Conservation (phyloP, 352 stramenopile species). For the Pythium pectinolyticum region DNA sequence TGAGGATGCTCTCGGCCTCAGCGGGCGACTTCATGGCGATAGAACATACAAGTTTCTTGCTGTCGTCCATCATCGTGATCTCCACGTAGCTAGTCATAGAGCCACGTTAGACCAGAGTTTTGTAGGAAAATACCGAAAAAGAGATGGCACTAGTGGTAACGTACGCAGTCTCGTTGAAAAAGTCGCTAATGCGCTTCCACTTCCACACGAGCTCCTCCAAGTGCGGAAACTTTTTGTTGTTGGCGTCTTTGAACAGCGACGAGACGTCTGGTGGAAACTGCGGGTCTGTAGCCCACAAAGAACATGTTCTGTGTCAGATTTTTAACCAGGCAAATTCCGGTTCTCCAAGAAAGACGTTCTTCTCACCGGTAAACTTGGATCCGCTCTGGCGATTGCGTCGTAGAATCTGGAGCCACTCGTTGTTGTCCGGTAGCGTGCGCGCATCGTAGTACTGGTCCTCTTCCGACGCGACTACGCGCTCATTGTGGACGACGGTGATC, state of each 20-base stretch:
- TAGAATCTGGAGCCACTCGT: slow-evolving; percentile 74
- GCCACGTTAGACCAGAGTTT: background rate
- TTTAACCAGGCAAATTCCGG: background rate
- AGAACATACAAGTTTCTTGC: slow-evolving; percentile 77
- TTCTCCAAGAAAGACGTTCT: background rate
- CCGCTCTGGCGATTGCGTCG: slow-evolving; percentile 67
- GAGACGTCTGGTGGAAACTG: slow-evolving; percentile 71
- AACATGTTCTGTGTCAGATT: background rate
- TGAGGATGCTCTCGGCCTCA: slow-evolving; percentile 75
- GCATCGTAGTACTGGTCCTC: slow-evolving; percentile 77
- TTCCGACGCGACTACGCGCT: slow-evolving; percentile 39
- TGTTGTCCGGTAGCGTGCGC: slow-evolving; percentile 62
- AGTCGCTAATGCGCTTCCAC: slow-evolving; percentile 84
- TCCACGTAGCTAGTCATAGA: slow-evolving; percentile 50
- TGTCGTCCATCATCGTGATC: slow-evolving; percentile 83
- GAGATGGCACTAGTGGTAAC: no score
- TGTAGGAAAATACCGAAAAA: background rate
- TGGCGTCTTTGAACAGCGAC: slow-evolving; percentile 66
- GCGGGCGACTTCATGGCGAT: slow-evolving; percentile 81
- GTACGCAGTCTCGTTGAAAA: slow-evolving; percentile 84
- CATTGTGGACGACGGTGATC: slow-evolving; percentile 71
- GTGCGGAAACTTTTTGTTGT: slow-evolving; percentile 69
- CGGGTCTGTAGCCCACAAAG: slow-evolving; percentile 37
- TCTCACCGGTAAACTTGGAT: slow-evolving; percentile 70
- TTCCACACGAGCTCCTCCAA: slow-evolving; percentile 79